Percentiles rank a stretch among this genome's conserved stretches.
Evolutionary conservation across 108 stramenopile species (phyloP).

Genomic region (Skeletonema marinoi): DNA sequence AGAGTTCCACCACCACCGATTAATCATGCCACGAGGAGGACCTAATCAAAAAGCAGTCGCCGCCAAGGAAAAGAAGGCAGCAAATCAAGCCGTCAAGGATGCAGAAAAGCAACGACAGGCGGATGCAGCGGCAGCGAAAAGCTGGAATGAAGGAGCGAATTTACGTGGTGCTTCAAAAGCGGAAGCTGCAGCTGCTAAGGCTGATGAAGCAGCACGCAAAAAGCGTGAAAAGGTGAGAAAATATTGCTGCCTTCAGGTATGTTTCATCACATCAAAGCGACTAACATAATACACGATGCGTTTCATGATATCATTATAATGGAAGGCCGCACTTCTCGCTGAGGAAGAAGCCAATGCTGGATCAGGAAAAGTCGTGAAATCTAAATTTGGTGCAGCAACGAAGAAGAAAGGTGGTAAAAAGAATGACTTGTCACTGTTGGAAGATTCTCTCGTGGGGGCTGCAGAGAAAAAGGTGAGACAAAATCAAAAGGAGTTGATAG

Average conservation of each 20-base stretch:
- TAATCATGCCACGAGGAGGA: constrained; percentile 22
- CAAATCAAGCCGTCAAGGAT: constrained; percentile 66
- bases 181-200: constrained; percentile 69
- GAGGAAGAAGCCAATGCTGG: constrained; percentile 62
- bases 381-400: constrained; percentile 36
- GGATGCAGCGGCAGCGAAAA: constrained; percentile 53
- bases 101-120: constrained; percentile 45
- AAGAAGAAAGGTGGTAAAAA: constrained; percentile 54
- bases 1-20: neutral
- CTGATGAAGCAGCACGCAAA: constrained; percentile 81
- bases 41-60: constrained; percentile 68
- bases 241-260: neutral
- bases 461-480: constrained; percentile 77
- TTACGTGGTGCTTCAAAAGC: constrained; percentile 40
- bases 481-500: neutral
- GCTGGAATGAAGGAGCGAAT: constrained; percentile 79
- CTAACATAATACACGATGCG: too few relatives aligned
- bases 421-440: constrained; percentile 68
- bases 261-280: neutral
- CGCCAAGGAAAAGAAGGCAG: constrained; percentile 69
- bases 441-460: constrained; percentile 71
- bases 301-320: neutral
- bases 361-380: constrained; percentile 53
- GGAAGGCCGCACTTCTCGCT: constrained; percentile 57
- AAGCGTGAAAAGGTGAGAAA: constrained; percentile 61